These are phyloP conservation scores for Yamadazyma spencermartinsiae DNA, from an alignment of 1,139 yeast species.

Conservation along the genomic window DNA sequence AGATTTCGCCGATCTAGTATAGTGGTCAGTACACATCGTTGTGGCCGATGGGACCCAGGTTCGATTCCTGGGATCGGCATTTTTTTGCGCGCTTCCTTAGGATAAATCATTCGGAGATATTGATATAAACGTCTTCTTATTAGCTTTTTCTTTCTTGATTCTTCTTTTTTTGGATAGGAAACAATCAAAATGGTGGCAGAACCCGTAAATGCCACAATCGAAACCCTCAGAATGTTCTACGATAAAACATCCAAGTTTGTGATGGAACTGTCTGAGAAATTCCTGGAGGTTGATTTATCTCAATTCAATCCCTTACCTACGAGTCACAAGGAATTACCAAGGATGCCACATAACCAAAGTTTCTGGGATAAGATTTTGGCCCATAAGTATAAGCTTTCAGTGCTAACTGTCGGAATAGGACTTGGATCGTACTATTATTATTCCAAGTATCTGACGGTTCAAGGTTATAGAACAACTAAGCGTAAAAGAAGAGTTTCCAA, in stretches of 20 bases:
- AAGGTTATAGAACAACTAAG: constrained; percentile 1
- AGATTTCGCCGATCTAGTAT: constrained; percentile 40
- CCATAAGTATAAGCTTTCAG: constrained; percentile 18
- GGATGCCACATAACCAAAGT: constrained; percentile 7
- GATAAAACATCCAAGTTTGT: constrained; percentile 25
- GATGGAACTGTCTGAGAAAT: constrained; percentile 7
- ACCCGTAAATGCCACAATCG: constrained; percentile 45
- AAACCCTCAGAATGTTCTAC: constrained; percentile 29
- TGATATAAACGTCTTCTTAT: no score
- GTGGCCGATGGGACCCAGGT: constrained; percentile 59
- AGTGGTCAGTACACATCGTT: constrained; percentile 57
- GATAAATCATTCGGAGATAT: no score
- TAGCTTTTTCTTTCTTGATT: not conserved
- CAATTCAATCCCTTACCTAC: constrained; percentile 8
- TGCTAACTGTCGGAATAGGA: constrained; percentile 35
- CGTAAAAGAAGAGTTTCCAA: constrained; percentile 59
- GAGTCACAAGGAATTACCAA: not conserved
- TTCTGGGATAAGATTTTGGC: constrained; percentile 13
- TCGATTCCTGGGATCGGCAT: constrained; percentile 60
- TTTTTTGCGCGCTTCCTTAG: constrained; percentile 16
- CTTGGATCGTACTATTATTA: constrained; percentile 21
- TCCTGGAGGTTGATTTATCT: constrained; percentile 10
- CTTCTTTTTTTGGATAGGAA: not conserved
- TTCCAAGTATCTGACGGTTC: constrained; percentile 2
- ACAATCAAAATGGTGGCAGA: constrained; percentile 41